Conservation (phyloP, 371 early-diverging fungal genomes). For the Actinomortierella ambigua region DNA sequence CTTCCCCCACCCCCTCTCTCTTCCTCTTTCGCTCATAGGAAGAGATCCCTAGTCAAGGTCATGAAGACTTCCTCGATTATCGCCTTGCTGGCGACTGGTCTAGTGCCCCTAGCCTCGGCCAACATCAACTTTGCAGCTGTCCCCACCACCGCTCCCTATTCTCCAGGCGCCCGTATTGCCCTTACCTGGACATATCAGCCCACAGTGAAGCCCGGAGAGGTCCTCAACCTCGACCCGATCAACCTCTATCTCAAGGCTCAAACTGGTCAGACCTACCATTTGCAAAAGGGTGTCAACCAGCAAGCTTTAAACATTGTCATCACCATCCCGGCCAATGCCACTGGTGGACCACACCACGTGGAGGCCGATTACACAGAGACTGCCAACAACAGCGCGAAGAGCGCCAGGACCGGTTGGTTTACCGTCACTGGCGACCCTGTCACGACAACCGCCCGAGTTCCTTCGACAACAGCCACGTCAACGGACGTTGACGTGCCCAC, state of each 20-base stretch:
- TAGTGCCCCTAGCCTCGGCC: conserved; percentile 12
- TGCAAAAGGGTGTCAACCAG: conserved; percentile 11
- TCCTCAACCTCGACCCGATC: conserved; percentile 13
- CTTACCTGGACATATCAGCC: conserved; percentile 13
- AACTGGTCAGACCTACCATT: conserved; percentile 15
- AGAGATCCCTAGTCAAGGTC: too few relatives aligned
- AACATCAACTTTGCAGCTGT: conserved; percentile 19
- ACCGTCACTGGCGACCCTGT: conserved; percentile 12
- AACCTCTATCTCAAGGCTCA: conserved; percentile 20
- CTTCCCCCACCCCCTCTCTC: neutral
- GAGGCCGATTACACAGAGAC: conserved; percentile 15
- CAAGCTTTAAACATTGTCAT: neutral
- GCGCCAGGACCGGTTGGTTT: conserved; percentile 17
- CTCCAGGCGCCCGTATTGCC: conserved; percentile 14
- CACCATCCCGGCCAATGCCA: conserved; percentile 14
- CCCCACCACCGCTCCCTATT: neutral
- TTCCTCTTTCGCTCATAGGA: too few relatives aligned
- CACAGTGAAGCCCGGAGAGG: neutral
- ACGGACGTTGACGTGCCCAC: neutral
- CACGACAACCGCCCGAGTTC: conserved; percentile 2
- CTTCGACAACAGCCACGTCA: neutral
- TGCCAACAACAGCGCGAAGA: neutral
- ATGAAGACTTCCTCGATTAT: too few relatives aligned
- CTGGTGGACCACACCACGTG: conserved; percentile 30
- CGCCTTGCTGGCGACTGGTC: too few relatives aligned